Evolutionary conservation across 208 protist species (phyloP).

Genomic region (Naegleria fowleri): DNA sequence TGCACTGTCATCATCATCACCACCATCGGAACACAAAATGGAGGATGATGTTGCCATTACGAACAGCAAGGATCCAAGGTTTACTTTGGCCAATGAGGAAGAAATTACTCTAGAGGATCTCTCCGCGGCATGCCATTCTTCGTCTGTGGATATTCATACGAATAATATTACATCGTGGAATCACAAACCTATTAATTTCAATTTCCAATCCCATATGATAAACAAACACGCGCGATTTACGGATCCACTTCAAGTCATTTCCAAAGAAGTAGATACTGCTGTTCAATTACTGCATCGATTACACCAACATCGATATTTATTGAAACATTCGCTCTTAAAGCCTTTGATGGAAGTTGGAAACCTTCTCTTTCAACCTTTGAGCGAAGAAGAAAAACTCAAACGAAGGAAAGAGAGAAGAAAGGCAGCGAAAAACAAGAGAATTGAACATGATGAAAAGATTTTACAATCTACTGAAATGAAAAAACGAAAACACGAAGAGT

Average conservation of each 20-base stretch:
- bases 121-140: too few species aligned
- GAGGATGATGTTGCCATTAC: too few species aligned
- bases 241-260: neutral
- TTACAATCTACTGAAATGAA: neutral
- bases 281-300: neutral
- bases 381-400: neutral
- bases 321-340: neutral
- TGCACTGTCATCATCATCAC: too few species aligned
- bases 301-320: neutral
- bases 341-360: neutral
- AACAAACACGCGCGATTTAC: neutral
- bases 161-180: too few species aligned
- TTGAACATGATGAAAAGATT: neutral
- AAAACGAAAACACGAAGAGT: neutral
- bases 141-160: too few species aligned
- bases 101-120: too few species aligned
- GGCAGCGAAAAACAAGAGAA: neutral
- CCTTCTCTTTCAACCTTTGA: neutral
- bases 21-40: too few species aligned
- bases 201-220: neutral
- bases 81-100: too few species aligned
- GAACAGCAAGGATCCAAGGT: too few species aligned
- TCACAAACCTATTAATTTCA: neutral
- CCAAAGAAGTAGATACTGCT: neutral
- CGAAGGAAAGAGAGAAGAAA: neutral